Percentiles rank a stretch among this genome's conserved stretches.
These are phyloP conservation scores for Elsinoe arachidis DNA, from an alignment of 2,329 filamentous ascomycete genomes.

Conservation along the genomic window DNA sequence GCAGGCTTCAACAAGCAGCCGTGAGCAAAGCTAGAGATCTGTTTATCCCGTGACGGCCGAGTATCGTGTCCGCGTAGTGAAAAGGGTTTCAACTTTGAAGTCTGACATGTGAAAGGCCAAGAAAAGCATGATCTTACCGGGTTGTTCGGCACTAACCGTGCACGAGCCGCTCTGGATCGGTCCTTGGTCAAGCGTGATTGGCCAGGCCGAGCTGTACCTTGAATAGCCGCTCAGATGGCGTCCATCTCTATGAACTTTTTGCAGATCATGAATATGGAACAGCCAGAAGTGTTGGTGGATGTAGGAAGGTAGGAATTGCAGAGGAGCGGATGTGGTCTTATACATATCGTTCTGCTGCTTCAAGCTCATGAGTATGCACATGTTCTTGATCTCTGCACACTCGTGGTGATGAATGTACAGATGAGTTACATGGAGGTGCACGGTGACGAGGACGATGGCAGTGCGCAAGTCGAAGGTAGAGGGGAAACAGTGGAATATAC, in stretches of 20 bases:
- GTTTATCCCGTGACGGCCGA: neutral
- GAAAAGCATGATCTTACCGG: neutral
- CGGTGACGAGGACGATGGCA: neutral
- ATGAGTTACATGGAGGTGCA: no score
- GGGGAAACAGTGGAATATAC: no score
- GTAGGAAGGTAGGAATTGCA: neutral
- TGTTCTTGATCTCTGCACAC: neutral
- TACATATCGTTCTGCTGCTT: neutral
- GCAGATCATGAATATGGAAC: neutral
- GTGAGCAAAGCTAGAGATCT: neutral
- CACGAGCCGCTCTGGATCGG: neutral
- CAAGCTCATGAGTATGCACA: neutral
- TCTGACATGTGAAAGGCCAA: constrained; percentile 11
- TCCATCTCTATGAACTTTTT: neutral
- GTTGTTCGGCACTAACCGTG: neutral
- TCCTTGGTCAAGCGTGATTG: neutral
- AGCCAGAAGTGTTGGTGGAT: neutral
- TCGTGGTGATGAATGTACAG: neutral
- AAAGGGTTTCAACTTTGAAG: constrained; percentile 11
- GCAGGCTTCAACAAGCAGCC: neutral
- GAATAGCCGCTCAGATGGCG: neutral
- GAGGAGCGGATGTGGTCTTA: neutral
- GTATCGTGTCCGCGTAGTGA: neutral
- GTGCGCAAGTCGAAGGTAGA: no score
- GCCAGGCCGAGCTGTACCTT: neutral